Conservation (phyloP, 2,329 filamentous ascomycete genomes). For the Trichoderma sp. region DNA sequence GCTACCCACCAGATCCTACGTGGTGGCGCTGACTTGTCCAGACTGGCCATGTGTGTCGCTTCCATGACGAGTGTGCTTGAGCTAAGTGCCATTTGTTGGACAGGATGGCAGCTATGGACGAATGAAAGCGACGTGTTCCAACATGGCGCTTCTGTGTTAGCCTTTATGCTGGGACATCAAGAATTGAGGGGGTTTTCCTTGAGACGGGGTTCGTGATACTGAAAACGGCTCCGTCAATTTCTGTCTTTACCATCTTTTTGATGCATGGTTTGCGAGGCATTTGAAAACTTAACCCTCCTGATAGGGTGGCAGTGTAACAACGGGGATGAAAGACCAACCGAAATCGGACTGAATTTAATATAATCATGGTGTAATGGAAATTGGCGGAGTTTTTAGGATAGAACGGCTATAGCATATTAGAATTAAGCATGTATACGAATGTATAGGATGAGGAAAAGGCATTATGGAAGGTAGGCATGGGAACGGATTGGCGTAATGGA, state of each 20-base stretch:
- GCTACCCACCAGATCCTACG: constrained; percentile 24
- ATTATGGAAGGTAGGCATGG: neutral
- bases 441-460: neutral
- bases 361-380: neutral
- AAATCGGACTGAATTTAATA: neutral
- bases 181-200: neutral
- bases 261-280: neutral
- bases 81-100: constrained; percentile 38
- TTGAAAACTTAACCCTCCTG: neutral
- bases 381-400: constrained; percentile 4
- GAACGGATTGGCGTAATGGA: neutral
- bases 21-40: constrained; percentile 15
- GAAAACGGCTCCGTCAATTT: neutral
- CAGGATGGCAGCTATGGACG: constrained; percentile 36
- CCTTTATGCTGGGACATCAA: constrained; percentile 37
- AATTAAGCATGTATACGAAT: neutral
- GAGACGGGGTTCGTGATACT: neutral
- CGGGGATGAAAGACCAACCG: neutral
- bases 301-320: neutral
- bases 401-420: neutral
- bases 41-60: constrained; percentile 27
- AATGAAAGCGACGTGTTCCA: constrained; percentile 27
- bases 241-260: neutral
- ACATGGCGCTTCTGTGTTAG: constrained; percentile 35
- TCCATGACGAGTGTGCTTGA: constrained; percentile 36